Base-by-base conservation (phyloP, 176 grass and related monocot genomes). In the Triticum dicoccoides region DNA sequence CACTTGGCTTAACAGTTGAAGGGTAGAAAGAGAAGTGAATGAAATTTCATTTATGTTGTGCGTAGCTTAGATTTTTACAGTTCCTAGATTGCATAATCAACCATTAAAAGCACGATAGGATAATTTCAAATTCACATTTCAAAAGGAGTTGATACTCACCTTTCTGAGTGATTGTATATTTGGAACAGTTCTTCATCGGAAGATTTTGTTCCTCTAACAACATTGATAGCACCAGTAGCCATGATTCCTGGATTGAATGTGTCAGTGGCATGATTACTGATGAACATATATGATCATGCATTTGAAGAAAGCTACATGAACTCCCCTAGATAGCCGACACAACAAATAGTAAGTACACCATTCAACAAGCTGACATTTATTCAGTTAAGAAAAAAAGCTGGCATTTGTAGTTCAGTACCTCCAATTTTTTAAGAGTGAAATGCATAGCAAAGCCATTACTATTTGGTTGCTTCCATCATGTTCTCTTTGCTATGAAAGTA, bases 101-200 rank as follows among this genome's bases (percentile, higher is more conserved):
- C 13, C 8, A 54, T 65, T 21, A 67, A 67, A 79, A 39, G 5
- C 17, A 44, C 2, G 54, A 24, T 27, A 52, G 25, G 80, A 64
- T 41, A 45, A 41, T 80, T 73, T 8, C 30, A 44, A 67, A 49
- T 83, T 54, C n/a, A 74, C 25, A 21, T 18, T 38, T 63, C 3
- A 2, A 76, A 45, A 83, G 2, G 78, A 61, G 72, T 75, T 24
- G 23, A 38, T 2, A 20, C 4, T 52, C 76, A 98, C 96, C 96
- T 98, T 66, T 98, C 93, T 65, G 96, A 98, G 82, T 98, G 96
- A 62, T 70, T 88, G 41, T 98, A 98, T 86, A 98, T 98, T 87
- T 96, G 88, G 59, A 96, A 89, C 34, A 98, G 84, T 82, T 98
- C 96, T 80, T 91, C 90, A 66, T 96, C 85, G 1, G 96, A 86